These are phyloP conservation scores for Solanum bulbocastanum DNA, from an alignment of 257 asterid species.

Conservation along the genomic window DNA sequence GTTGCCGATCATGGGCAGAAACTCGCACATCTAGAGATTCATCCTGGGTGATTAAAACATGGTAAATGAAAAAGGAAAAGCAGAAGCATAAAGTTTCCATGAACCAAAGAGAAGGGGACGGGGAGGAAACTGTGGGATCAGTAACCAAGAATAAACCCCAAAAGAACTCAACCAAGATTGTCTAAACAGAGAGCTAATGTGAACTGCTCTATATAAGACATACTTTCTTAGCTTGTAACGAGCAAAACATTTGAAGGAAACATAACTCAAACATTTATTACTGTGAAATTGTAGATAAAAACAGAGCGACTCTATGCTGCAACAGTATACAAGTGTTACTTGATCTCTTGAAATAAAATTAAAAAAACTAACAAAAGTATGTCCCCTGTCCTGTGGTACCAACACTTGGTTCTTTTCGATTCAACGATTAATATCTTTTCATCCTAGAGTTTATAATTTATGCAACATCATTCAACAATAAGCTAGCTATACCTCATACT, in stretches of 20 bases:
- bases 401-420: neutral
- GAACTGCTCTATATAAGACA: neutral
- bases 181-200: neutral
- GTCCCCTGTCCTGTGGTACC: neutral
- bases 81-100: neutral
- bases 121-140: neutral
- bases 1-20: conserved; percentile 42
- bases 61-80: neutral
- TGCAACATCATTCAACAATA: neutral
- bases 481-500: neutral
- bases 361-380: neutral
- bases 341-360: neutral
- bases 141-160: neutral
- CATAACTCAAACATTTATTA: neutral
- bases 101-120: neutral
- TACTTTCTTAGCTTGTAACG: neutral
- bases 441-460: neutral
- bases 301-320: neutral
- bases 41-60: conserved; percentile 31
- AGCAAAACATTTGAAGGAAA: neutral
- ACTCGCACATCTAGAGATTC: conserved; percentile 30
- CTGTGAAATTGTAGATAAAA: neutral
- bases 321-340: neutral
- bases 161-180: neutral
- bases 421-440: neutral